Percentiles rank a stretch among this genome's conserved stretches.
Evolutionary conservation across 352 stramenopile species (phyloP).

Genomic region (Phytophthora sp.): DNA sequence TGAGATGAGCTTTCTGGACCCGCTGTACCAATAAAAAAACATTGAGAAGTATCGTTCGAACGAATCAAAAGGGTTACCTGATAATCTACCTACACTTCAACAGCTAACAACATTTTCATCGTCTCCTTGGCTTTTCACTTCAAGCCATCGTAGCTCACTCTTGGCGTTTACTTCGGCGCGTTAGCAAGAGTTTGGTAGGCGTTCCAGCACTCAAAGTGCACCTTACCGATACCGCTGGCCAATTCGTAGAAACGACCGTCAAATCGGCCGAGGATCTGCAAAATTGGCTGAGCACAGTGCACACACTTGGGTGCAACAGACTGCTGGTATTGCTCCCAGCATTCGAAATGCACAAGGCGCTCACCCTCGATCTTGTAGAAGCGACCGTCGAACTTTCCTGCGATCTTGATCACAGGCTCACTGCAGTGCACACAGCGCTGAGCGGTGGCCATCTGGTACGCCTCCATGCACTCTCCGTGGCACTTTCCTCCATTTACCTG

Average conservation of each 20-base stretch:
- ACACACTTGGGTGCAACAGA: constrained; percentile 78
- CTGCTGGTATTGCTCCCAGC: constrained; percentile 83
- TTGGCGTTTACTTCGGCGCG: constrained; percentile 20
- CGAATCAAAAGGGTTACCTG: constrained; percentile 14
- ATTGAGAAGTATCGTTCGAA: constrained; percentile 7
- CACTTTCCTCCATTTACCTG: constrained; percentile 77
- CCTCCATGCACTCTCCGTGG: constrained; percentile 87
- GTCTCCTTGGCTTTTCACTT: constrained; percentile 18
- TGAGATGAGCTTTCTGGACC: too few relatives aligned
- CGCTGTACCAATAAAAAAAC: too few relatives aligned
- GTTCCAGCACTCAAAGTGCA: constrained; percentile 90
- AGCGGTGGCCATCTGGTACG: constrained; percentile 71
- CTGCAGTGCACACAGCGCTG: constrained; percentile 77
- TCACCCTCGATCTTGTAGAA: constrained; percentile 86
- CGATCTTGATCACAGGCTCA: constrained; percentile 73
- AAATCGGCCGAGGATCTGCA: constrained; percentile 74
- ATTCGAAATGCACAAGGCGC: constrained; percentile 85
- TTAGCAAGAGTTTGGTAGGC: constrained; percentile 61
- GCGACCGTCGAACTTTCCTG: constrained; percentile 75
- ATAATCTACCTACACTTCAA: constrained; percentile 7
- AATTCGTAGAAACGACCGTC: constrained; percentile 88
- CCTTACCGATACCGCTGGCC: constrained; percentile 73
- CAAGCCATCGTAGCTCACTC: constrained; percentile 8
- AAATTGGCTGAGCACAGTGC: constrained; percentile 74
- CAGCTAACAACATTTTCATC: constrained; percentile 6